Base-by-base conservation (phyloP, 2,329 filamentous ascomycete genomes). In the Aspergillus sclerotialis region DNA sequence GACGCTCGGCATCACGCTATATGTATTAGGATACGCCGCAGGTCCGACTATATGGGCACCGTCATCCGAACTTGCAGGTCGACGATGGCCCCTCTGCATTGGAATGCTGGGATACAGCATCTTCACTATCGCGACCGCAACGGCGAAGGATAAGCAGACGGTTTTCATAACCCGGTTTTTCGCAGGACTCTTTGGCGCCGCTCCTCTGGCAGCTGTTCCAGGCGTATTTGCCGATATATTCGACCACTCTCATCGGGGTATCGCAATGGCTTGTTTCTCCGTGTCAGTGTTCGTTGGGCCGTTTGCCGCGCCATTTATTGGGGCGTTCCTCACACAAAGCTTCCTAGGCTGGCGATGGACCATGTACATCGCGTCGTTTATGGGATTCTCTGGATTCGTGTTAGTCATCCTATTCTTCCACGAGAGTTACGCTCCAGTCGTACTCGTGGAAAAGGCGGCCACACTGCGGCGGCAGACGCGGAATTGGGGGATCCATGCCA, bases 41-140 rank as follows among this genome's bases (percentile, higher is more conserved):
- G 80, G 80, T 0, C 79, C 80, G 0, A 55, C 81, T 9, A 42
- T 82, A 2, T 80, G 75, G 74, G 77, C 75, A 2, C 78, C 78
- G 0, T 54, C 80, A 18, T 75, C 69, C 34, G 79, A 83, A 48
- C 62, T 80, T 4, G 77, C 70, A 35, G 76, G 76, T 1, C 61
- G 75, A 53, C 77, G 66, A 61, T 38, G 68, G 74, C 34, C 76
- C 58, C 49, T 70, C 50, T 26, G 65, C 5, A 56, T 65, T 4
- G 63, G 66, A 0, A 51, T 70, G 18, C 53, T 66, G 16, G 53
- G 61, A 1, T 60, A 67, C 18, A 64, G 53, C 0, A 41, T 71
- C 4, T 72, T 72, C 44, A 67, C 64, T 3, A 59, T 72, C 25
- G 67, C 58, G 2, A 60, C 63, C 1, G 70, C 68, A 0, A 61